Evolutionary conservation across 1,139 yeast species (phyloP).

Genomic region (Saccharomyces hybrid): DNA sequence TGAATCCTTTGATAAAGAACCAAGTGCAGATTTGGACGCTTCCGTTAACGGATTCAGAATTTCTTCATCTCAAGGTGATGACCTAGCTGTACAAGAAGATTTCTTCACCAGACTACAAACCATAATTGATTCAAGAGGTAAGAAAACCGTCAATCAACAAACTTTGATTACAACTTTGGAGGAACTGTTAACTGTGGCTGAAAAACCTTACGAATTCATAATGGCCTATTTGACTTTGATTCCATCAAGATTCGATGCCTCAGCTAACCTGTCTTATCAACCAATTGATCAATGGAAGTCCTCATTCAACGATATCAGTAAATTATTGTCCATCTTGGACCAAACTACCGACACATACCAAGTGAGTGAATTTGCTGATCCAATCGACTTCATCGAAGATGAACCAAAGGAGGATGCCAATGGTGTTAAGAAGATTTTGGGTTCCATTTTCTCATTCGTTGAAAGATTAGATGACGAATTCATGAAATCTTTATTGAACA

Average conservation of each 20-base stretch:
- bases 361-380: slow-evolving; percentile 67
- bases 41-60: slow-evolving; percentile 32
- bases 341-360: slow-evolving; percentile 49
- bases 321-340: slow-evolving; percentile 63
- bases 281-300: slow-evolving; percentile 77
- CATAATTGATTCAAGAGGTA: slow-evolving; percentile 87
- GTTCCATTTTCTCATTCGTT: slow-evolving; percentile 76
- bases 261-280: slow-evolving; percentile 61
- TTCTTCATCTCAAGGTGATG: slow-evolving; percentile 29
- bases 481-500: slow-evolving; percentile 73
- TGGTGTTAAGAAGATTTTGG: slow-evolving; percentile 73
- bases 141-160: slow-evolving; percentile 78
- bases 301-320: slow-evolving; percentile 54
- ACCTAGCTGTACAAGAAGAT: slow-evolving; percentile 31
- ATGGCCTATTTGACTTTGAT: slow-evolving; percentile 73
- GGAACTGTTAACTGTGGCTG: slow-evolving; percentile 46
- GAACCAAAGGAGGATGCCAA: slow-evolving; percentile 57
- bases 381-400: slow-evolving; percentile 72
- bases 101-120: slow-evolving; percentile 69
- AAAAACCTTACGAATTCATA: slow-evolving; percentile 66
- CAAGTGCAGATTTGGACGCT: slow-evolving; percentile 21
- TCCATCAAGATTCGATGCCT: slow-evolving; percentile 80
- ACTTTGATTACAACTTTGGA: slow-evolving; percentile 75
- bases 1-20: slow-evolving; percentile 56
- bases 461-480: slow-evolving; percentile 96